Conservation (phyloP, 2,329 filamentous ascomycete species). For the Penicillium sp. region DNA sequence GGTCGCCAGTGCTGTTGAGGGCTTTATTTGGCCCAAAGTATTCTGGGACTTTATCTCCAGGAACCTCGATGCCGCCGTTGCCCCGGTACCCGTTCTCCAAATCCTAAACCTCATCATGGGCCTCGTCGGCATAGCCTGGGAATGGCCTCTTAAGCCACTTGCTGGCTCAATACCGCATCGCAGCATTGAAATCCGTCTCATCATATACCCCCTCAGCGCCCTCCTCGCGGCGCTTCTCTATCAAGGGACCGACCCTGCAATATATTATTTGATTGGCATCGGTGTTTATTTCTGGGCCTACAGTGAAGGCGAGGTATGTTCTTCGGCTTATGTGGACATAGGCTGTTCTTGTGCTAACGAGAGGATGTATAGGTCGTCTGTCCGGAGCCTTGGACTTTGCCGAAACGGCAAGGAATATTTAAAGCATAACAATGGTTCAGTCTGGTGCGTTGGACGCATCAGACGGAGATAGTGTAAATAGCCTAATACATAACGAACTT, state of each 20-base stretch:
- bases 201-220: constrained; percentile 69
- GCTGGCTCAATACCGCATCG: constrained; percentile 72
- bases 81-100: constrained; percentile 79
- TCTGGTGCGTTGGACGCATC: constrained; percentile 9
- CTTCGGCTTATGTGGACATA: neutral
- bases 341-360: neutral
- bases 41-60: constrained; percentile 96
- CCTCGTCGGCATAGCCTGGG: constrained; percentile 68
- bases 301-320: constrained; percentile 84
- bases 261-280: constrained; percentile 85
- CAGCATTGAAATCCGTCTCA: constrained; percentile 75
- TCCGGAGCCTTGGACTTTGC: constrained; percentile 61
- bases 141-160: constrained; percentile 75
- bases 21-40: constrained; percentile 97
- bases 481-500: constrained; percentile 4
- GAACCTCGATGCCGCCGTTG: constrained; percentile 75
- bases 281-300: constrained; percentile 93
- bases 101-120: constrained; percentile 81
- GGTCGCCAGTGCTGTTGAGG: constrained; percentile 69
- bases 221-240: constrained; percentile 72
- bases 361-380: constrained; percentile 51
- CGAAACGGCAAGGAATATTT: constrained; percentile 39
- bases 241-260: constrained; percentile 79
- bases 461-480: constrained; percentile 15
- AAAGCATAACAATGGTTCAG: constrained; percentile 23